phyloP scores from a whole-genome alignment of 2,329 filamentous ascomycete genomes.

The Tympanopsis confertula region DNA sequence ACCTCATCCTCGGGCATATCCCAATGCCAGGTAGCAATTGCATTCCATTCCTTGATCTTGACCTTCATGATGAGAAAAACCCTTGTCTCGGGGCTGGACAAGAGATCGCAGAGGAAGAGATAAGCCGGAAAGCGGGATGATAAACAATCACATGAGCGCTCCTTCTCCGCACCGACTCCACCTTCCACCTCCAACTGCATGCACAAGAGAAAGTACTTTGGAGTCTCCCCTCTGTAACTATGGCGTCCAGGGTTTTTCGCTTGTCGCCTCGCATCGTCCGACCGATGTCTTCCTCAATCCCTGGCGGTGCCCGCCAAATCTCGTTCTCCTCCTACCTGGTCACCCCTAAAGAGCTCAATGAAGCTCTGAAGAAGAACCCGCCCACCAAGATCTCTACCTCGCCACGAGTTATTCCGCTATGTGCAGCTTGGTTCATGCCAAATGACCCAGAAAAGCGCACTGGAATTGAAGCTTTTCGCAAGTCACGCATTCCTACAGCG shows the following conservation, averaged over 20 bases:
- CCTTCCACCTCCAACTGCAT: no score
- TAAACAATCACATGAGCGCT: no score
- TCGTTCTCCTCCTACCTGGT: slow-evolving; percentile 72
- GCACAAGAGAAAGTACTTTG: no score
- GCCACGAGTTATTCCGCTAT: slow-evolving; percentile 76
- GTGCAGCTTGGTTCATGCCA: slow-evolving; percentile 91
- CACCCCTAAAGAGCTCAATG: slow-evolving; percentile 68
- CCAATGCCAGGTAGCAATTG: slow-evolving; percentile 95
- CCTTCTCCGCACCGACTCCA: no score
- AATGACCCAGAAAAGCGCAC: slow-evolving; percentile 63
- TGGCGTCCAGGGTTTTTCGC: background rate
- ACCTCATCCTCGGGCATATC: slow-evolving; percentile 95
- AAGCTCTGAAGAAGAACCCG: slow-evolving; percentile 73
- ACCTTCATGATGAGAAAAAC: slow-evolving; percentile 81
- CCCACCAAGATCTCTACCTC: slow-evolving; percentile 69
- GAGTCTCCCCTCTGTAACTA: background rate
- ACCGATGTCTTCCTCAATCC: background rate
- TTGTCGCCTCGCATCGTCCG: background rate
- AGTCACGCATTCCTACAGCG: slow-evolving; percentile 74
- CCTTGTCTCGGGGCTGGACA: no score
- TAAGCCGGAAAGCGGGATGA: no score
- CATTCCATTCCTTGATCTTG: slow-evolving; percentile 84
- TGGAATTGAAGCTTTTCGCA: slow-evolving; percentile 69
- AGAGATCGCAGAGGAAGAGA: no score
- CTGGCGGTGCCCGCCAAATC: background rate